These are phyloP conservation scores for Coemansia sp. DNA, from an alignment of 192 early-diverging fungal genomes.

Conservation along the genomic window DNA sequence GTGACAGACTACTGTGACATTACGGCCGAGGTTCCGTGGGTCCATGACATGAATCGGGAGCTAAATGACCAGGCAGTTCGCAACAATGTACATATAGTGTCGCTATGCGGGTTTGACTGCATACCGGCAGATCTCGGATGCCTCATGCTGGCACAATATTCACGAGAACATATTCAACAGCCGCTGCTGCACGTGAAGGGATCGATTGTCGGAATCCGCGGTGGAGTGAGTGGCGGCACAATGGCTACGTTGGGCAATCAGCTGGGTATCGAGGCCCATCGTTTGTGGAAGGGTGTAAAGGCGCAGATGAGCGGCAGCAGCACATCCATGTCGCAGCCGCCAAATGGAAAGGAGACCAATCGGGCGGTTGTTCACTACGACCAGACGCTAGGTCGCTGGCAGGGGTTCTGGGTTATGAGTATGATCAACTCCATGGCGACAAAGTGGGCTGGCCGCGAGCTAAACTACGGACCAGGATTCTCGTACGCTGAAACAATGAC, in stretches of 20 bases:
- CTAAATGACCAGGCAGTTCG: constrained; percentile 66
- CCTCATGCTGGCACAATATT: constrained; percentile 67
- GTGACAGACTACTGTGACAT: constrained; percentile 86
- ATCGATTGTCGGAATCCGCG: constrained; percentile 56
- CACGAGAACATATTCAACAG: constrained; percentile 49
- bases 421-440: constrained; percentile 28
- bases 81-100: constrained; percentile 71
- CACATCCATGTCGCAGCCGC: not conserved
- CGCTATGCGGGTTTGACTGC: constrained; percentile 88
- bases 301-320: not conserved
- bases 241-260: constrained; percentile 43
- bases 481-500: constrained; percentile 65
- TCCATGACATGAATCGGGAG: constrained; percentile 62
- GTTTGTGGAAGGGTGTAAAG: not conserved
- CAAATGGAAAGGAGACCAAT: constrained; percentile 3
- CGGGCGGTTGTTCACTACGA: constrained; percentile 46
- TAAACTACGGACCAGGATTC: constrained; percentile 60
- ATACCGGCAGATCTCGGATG: constrained; percentile 86
- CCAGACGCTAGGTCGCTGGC: constrained; percentile 45
- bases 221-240: constrained; percentile 70
- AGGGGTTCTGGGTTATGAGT: constrained; percentile 53
- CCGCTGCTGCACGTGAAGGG: constrained; percentile 64
- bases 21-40: constrained; percentile 78
- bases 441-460: constrained; percentile 24
- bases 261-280: constrained; percentile 14